Percentiles rank a stretch among this genome's conserved stretches.
phyloP scores from a whole-genome alignment of 1,284 basidiomycete species.

The Ceratobasidium papillatum region DNA sequence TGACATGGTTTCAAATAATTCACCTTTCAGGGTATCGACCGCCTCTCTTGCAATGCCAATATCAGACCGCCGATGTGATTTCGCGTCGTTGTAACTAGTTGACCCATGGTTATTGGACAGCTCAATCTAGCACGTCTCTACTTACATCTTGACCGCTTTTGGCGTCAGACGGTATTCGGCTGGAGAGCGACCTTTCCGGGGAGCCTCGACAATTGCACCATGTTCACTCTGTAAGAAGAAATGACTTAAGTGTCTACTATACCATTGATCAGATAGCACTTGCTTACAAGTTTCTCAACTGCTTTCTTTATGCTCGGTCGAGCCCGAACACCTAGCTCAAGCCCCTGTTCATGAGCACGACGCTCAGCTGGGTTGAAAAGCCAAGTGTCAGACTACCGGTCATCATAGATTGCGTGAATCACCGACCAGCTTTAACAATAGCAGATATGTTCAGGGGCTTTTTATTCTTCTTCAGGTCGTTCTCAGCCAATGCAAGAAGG shows the following conservation, averaged over 20 bases:
- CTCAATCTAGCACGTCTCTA: neutral
- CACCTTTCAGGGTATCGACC: slow-evolving; percentile 19
- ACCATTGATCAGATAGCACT: neutral
- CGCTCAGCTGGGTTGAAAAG: slow-evolving; percentile 12
- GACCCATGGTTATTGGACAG: neutral
- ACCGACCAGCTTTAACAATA: slow-evolving; percentile 22
- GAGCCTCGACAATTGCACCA: slow-evolving; percentile 20
- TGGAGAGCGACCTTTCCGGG: slow-evolving; percentile 25
- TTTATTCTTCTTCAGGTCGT: slow-evolving; percentile 17
- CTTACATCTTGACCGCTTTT: slow-evolving; percentile 22
- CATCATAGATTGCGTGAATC: neutral
- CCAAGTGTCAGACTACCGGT: neutral
- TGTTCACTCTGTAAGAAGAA: neutral
- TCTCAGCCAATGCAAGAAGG: slow-evolving; percentile 25
- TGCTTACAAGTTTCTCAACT: slow-evolving; percentile 26
- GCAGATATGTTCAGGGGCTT: slow-evolving; percentile 31
- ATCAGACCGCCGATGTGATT: slow-evolving; percentile 14
- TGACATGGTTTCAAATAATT: neutral
- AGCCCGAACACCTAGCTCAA: slow-evolving; percentile 21
- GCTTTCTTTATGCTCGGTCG: slow-evolving; percentile 26
- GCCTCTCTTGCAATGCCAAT: slow-evolving; percentile 27
- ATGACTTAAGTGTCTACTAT: neutral
- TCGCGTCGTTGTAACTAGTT: slow-evolving; percentile 20
- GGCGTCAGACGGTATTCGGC: slow-evolving; percentile 18
- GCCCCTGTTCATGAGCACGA: slow-evolving; percentile 31